phyloP scores from a whole-genome alignment of 2,329 filamentous ascomycete species.

The Clarireedia sp. region DNA sequence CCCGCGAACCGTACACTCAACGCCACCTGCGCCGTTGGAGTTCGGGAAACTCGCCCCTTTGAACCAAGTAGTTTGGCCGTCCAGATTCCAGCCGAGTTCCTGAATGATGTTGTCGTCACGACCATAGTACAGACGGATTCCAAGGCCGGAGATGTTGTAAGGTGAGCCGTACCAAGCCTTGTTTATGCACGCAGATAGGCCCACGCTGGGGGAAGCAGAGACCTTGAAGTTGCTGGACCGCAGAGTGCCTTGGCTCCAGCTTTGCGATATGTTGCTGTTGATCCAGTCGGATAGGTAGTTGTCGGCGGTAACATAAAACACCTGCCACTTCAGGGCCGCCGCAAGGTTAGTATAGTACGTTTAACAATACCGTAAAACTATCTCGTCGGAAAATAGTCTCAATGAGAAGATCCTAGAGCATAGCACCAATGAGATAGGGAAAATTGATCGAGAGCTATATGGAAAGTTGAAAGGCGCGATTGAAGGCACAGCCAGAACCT shows the following conservation, averaged over 20 bases:
- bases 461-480: too few relatives aligned
- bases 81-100: constrained; percentile 1
- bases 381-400: too few relatives aligned
- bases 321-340: neutral
- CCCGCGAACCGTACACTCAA: neutral
- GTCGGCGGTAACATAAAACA: neutral
- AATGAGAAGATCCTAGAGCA: too few relatives aligned
- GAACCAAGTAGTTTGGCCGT: neutral
- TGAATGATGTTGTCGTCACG: neutral
- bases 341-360: neutral
- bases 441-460: too few relatives aligned
- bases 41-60: neutral
- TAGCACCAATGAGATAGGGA: too few relatives aligned
- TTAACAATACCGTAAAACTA: too few relatives aligned
- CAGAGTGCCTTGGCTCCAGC: neutral
- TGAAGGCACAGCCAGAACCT: too few relatives aligned
- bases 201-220: neutral
- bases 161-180: neutral
- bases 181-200: neutral
- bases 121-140: neutral
- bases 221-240: neutral
- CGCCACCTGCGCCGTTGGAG: neutral
- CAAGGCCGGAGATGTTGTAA: neutral
- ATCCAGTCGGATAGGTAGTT: neutral
- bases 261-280: neutral